Percentiles rank a stretch among this genome's conserved stretches.
Evolutionary conservation across 139 green algal species (phyloP).

Genomic region (Axilococcus clingmanii): DNA sequence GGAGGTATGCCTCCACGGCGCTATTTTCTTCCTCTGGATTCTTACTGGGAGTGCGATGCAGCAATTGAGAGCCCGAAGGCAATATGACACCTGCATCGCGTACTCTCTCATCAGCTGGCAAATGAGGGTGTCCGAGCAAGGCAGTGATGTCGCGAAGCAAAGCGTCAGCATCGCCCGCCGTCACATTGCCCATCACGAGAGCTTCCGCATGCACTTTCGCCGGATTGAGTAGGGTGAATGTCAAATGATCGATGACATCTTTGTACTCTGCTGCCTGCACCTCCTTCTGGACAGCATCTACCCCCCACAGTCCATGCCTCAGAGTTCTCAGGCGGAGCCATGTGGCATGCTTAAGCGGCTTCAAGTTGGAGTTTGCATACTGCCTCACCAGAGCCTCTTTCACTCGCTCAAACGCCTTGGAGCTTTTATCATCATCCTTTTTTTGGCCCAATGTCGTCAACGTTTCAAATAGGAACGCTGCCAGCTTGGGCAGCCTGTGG

Average conservation of each 20-base stretch:
- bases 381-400: constrained; percentile 59
- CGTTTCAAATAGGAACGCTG: constrained; percentile 40
- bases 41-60: constrained; percentile 29
- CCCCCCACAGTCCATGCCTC: constrained; percentile 19
- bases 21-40: constrained; percentile 80
- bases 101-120: neutral
- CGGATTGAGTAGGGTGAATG: constrained; percentile 28
- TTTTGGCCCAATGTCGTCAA: constrained; percentile 35
- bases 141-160: neutral
- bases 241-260: constrained; percentile 13
- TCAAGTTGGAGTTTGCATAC: constrained; percentile 80
- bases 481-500: constrained; percentile 71
- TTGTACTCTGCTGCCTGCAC: constrained; percentile 5
- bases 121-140: neutral
- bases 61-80: neutral
- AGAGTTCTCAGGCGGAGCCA: constrained; percentile 65
- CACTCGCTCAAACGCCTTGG: constrained; percentile 52
- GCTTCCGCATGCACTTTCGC: constrained; percentile 59
- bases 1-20: constrained; percentile 74
- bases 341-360: constrained; percentile 59
- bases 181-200: constrained; percentile 77
- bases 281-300: constrained; percentile 24
- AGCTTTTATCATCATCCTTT: neutral
- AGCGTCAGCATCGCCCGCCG: neutral
- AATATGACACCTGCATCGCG: neutral